Percentiles rank a stretch among this genome's conserved stretches.
Evolutionary conservation across 345 rosid species (phyloP).

Genomic region (Acer negundo): DNA sequence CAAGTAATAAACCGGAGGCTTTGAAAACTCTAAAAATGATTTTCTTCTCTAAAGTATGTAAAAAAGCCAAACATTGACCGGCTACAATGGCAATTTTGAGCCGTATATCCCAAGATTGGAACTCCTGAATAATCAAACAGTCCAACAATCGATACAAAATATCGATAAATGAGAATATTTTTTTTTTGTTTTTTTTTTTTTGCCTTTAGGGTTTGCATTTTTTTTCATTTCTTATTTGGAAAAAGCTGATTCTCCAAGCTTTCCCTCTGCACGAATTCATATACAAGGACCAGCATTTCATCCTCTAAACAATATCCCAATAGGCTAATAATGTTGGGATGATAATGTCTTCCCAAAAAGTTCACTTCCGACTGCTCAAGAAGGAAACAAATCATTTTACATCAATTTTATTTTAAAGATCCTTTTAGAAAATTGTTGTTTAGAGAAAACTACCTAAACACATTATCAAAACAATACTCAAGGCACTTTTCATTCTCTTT

Average conservation of each 20-base stretch:
- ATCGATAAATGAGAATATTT: neutral
- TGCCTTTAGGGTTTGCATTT: neutral
- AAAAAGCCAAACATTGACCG: conserved; percentile 75
- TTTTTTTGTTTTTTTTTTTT: neutral
- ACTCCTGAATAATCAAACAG: conserved; percentile 32
- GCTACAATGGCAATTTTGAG: conserved; percentile 74
- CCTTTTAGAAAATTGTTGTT: too few species aligned
- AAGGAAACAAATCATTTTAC: too few species aligned
- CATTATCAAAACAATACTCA: too few species aligned
- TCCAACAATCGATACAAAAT: neutral
- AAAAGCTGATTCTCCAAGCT: conserved; percentile 78
- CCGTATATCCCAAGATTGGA: conserved; percentile 65
- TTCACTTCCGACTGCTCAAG: too few species aligned
- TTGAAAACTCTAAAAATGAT: conserved; percentile 85
- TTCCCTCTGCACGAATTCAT: conserved; percentile 55
- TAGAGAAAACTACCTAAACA: too few species aligned
- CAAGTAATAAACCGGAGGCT: conserved; percentile 76
- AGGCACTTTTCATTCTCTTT: too few species aligned
- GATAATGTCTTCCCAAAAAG: too few species aligned
- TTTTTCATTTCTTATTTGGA: conserved; percentile 49
- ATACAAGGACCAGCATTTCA: too few species aligned
- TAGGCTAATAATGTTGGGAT: too few species aligned
- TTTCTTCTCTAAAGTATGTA: conserved; percentile 65
- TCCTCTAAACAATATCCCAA: too few species aligned
- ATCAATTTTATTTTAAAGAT: too few species aligned